Conservation (phyloP, 1,284 basidiomycete species). For the Rhodotorula mucilaginosa region DNA sequence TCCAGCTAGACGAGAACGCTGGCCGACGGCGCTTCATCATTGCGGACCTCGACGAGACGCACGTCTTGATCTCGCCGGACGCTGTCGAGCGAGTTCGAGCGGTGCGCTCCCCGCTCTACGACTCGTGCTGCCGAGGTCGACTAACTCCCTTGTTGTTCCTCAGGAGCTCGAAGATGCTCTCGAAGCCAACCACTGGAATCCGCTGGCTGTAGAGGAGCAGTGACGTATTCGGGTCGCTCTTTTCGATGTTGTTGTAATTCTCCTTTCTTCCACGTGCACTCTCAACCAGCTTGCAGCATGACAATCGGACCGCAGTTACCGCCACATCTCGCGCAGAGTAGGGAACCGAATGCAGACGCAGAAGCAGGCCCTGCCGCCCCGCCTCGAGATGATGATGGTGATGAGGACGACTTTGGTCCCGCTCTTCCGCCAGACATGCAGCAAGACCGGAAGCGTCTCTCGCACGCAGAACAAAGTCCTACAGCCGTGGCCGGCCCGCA, state of each 20-base stretch:
- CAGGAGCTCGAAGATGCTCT: conserved; percentile 66
- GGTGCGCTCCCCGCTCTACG: background rate
- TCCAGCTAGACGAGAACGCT: conserved; percentile 62
- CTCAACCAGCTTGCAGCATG: background rate
- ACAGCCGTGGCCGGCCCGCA: background rate
- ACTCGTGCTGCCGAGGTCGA: no score
- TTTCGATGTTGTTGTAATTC: conserved; percentile 1
- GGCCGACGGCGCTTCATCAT: conserved; percentile 64
- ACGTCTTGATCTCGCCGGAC: conserved; percentile 76
- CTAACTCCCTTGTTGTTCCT: background rate
- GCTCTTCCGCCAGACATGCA: conserved; percentile 13
- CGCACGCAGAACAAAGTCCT: background rate
- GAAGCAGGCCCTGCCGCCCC: conserved; percentile 37
- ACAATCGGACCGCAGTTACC: conserved; percentile 23
- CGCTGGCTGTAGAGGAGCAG: conserved; percentile 17
- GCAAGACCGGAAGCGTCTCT: background rate
- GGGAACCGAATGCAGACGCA: background rate
- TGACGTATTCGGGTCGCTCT: background rate
- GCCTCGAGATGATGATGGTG: conserved; percentile 51
- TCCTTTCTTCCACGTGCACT: background rate
- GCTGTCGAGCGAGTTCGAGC: conserved; percentile 68
- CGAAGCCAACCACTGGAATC: conserved; percentile 27
- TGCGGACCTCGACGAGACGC: conserved; percentile 80
- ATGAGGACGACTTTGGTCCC: conserved; percentile 56
- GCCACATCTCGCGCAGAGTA: conserved; percentile 4